phyloP scores from a whole-genome alignment of 2,329 filamentous ascomycete species.

The Hirsutella minnesotensis region DNA sequence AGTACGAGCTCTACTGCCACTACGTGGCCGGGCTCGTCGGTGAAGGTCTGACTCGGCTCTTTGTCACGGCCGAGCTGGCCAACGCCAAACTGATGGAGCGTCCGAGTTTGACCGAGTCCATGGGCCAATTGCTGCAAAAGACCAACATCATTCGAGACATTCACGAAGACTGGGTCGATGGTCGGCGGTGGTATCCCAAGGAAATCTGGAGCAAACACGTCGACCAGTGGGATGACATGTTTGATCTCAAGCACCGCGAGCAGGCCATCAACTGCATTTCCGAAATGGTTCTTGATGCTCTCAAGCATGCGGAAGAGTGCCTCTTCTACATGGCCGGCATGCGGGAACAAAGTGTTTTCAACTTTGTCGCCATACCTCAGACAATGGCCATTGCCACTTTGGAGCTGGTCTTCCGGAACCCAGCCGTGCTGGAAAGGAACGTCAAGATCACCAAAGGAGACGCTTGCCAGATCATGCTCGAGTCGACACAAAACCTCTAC shows the following conservation, averaged over 20 bases:
- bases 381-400: conserved; percentile 94
- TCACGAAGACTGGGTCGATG: conserved; percentile 78
- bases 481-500: conserved; percentile 82
- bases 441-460: conserved; percentile 96
- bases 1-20: conserved; percentile 96
- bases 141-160: conserved; percentile 98
- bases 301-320: conserved; percentile 82
- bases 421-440: conserved; percentile 71
- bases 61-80: conserved; percentile 76
- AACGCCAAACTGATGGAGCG: conserved; percentile 74
- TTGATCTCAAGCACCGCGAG: conserved; percentile 66
- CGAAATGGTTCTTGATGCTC: conserved; percentile 85
- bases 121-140: conserved; percentile 96
- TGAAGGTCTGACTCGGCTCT: conserved; percentile 81
- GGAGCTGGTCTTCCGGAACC: conserved; percentile 86
- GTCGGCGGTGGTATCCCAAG: conserved; percentile 84
- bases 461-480: conserved; percentile 81
- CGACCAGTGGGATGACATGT: conserved; percentile 77
- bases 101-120: conserved; percentile 76
- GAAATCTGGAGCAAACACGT: conserved; percentile 98
- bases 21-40: conserved; percentile 98
- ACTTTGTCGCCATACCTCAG: conserved; percentile 96
- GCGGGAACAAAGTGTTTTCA: conserved; percentile 94
- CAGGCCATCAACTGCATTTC: conserved; percentile 76
- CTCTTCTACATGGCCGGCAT: conserved; percentile 96